A percentile compares a stretch with the other conserved stretches of the same genome.
phyloP scores from a whole-genome alignment of 1,284 basidiomycete species.

The Puccinia triticina region DNA sequence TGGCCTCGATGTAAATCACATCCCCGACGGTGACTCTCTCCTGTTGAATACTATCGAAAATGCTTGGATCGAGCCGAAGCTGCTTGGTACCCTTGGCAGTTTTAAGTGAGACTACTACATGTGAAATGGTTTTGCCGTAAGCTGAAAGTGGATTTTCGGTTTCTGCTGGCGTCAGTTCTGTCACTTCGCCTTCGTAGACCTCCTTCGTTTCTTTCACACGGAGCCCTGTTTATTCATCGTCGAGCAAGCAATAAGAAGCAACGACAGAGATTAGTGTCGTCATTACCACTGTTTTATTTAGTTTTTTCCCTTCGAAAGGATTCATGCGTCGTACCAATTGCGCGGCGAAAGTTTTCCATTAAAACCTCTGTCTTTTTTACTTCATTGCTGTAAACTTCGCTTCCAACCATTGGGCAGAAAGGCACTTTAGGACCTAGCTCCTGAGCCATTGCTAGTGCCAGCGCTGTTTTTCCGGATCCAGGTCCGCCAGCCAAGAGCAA shows the following conservation, averaged over 20 bases:
- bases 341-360: constrained; percentile 90
- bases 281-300: not conserved
- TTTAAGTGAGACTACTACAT: constrained; percentile 94
- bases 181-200: constrained; percentile 97
- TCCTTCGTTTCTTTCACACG: constrained; percentile 98
- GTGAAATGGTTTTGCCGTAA: constrained; percentile 97
- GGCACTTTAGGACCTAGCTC: constrained; percentile 93
- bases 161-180: constrained; percentile 92
- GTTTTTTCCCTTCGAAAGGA: not conserved
- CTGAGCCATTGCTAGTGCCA: constrained; percentile 89
- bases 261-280: constrained; percentile 11
- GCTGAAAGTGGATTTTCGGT: constrained; percentile 92
- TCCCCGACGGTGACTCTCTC: constrained; percentile 96
- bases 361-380: constrained; percentile 99
- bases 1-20: constrained; percentile 92
- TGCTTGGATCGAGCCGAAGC: constrained; percentile 86
- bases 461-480: constrained; percentile 91
- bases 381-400: constrained; percentile 93
- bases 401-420: constrained; percentile 97
- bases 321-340: constrained; percentile 74
- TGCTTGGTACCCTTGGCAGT: constrained; percentile 99
- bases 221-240: constrained; percentile 67
- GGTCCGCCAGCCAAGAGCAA: constrained; percentile 84
- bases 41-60: constrained; percentile 96
- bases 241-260: not conserved